Base-by-base conservation (phyloP, 768 basidiomycete genomes). In the Boletus reticulatus region DNA sequence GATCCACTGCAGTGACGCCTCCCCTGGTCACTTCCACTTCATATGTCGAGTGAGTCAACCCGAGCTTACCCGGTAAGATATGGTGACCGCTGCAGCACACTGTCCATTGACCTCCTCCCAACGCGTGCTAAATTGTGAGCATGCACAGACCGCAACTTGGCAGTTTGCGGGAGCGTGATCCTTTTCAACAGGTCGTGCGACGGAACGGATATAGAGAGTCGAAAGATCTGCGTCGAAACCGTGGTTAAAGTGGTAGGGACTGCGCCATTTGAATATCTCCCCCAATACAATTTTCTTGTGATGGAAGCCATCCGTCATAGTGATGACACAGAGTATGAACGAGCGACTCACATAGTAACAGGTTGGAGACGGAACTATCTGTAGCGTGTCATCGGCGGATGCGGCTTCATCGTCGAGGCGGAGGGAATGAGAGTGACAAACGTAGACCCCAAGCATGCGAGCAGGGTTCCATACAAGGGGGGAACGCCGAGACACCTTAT, bases 41-140 rank as follows among this genome's bases (percentile, higher is more conserved):
- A 53, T 78, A 73, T 20, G 52, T 62, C 4, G 70, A 62, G 10
- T 62, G 68, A 22, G 78, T 37, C 4, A 78, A 74, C 2, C 44
- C 61, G 1, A 70, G 48, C 34, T 44, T 69, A 2, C 69, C 67
- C 0, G 82, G 77, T 9, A 80, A 68, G 11, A 79, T 81, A 84
- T 74, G 42, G 81, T 78, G 0, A 84, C 75, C 0, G 73, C 75
- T 59, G 82, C 81, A 5, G n/a, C n/a, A n/a, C n/a, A n/a, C n/a
- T n/a, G n/a, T n/a, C n/a, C n/a, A n/a, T n/a, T n/a, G n/a, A n/a
- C n/a, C n/a, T n/a, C n/a, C n/a, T n/a, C n/a, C n/a, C n/a, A n/a
- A n/a, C n/a, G n/a, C n/a, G n/a, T n/a, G n/a, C n/a, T n/a, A n/a
- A n/a, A n/a, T n/a, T n/a, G n/a, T 80, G 79, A 82, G 71, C 36